Evolutionary conservation across 371 early-diverging fungal genomes (phyloP), one percentile per base, ranked within the genome.

Genomic region (Saksenaea oblongispora): DNA sequence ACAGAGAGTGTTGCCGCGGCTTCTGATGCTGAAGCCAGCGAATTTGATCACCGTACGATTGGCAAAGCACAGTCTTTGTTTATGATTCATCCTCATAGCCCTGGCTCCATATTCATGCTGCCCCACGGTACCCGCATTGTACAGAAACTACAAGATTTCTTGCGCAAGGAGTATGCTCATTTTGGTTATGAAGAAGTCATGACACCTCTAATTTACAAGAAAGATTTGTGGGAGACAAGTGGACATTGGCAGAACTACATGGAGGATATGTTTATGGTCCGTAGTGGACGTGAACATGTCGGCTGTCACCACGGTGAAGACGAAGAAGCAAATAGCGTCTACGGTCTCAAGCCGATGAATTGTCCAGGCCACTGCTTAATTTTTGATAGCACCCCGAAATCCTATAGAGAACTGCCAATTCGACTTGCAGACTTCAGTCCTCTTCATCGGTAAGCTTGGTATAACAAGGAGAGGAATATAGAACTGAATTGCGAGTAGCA

Each of bases 281-380:
- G 80, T 24, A 73, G 86, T 24, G 86, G 85, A 14, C 73, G 77
- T n/a, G 70, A 76, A 9, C 27, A 42, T 18, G 26, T 47, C n/a
- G 69, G 63, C 34, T 54, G 54, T 14, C 78, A 85, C 17, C 66
- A 75, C 11, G 81, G 72, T 9, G 88, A 74, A 68, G 77, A 15
- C 55, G 81, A 67, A 1, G 71, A 77, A 27, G 83, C 83, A 35
- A 87, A 92, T 47, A 88, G 84, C 41, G 71, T 86, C 1, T 88
- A 86, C 68, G 98, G 94, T 5, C 79, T 98, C 37, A 98, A 98
- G 69, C 98, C 99, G 10, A 98, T 98, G 99, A 98, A 98, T 72
- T 98, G 99, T 63, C 99, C 99, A 34, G 97, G 96, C 8, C 99
- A 98, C 68, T 98, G 98, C 74, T 66, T 98, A 58, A 85, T 98